A percentile compares a stretch with the other conserved stretches of the same genome.
Conservation (phyloP, 495 filamentous ascomycete species). For the Geoglossum glabrum region DNA sequence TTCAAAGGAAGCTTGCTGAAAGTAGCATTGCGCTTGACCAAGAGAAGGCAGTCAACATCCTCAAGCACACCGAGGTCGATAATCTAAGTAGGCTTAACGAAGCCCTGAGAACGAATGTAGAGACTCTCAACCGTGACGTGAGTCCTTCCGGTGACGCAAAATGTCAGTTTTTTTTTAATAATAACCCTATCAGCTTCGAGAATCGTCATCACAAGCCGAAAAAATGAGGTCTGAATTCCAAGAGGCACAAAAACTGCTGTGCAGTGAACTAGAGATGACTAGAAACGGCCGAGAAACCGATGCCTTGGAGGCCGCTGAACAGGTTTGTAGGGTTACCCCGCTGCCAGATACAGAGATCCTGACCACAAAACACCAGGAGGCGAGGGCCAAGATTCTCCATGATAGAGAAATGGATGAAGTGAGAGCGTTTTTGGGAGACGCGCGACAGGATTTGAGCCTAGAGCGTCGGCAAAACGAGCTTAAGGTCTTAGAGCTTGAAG, state of each 20-base stretch:
- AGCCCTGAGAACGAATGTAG: neutral
- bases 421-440: neutral
- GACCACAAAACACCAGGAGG: neutral
- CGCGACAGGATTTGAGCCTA: neutral
- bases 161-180: neutral
- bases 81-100: neutral
- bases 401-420: neutral
- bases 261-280: neutral
- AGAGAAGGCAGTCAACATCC: neutral
- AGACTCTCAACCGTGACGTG: neutral
- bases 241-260: neutral
- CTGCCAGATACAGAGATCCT: neutral
- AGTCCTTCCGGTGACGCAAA: neutral
- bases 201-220: neutral
- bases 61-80: neutral
- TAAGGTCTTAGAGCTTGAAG: neutral
- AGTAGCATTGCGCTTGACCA: neutral
- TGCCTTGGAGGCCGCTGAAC: neutral
- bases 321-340: neutral
- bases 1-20: neutral
- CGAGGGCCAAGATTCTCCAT: neutral
- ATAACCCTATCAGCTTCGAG: neutral
- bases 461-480: neutral
- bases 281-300: neutral
- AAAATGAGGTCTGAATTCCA: neutral